Base-by-base conservation (phyloP, 192 early-diverging fungal species). In the Coemansia erecta region DNA sequence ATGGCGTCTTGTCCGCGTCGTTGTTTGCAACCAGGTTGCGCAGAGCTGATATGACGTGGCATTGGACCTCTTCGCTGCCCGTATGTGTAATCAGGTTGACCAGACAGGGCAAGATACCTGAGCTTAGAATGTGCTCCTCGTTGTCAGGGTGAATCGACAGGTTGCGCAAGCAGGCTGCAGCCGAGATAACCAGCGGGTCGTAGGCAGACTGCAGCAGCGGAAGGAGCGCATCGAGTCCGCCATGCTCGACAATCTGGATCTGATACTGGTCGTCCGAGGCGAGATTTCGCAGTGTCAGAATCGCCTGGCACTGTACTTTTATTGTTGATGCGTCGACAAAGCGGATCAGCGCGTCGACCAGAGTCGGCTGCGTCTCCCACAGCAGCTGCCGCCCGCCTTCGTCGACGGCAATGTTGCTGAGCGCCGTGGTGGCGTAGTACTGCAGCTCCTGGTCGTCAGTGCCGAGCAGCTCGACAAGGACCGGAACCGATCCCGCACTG, bases 321-420 rank as follows among this genome's bases (percentile, higher is more conserved):
- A 89, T 79, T 35, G 88, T 86, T 46, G 86, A 86, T 4, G 92
- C 85, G 53, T 88, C 84, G 67, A 92, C 85, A 35, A 94, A 81
- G 17, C 82, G 80, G 68, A 95, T 89, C 28, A 95, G 75, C 23
- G 83, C 84, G 57, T 87, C 86, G 22, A 92, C 85, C 8, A 95
- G 79, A 59, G 78, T 72, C 8, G 87, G 82, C 58, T 94, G 92
- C 8, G 89, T 82, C 28, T 85, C 82, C 28, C 87, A 85, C 47
- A 90, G 72, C 47, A 85, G 82, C 73, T 81, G 83, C 42, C 88
- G 81, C 59, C 85, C 84, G 39, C 68, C 65, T 14, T 77, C 84
- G 80, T 92, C 92, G 1, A 94, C 93, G 0, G 91, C 91, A 58
- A 95, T 90, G 67, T 94, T 93, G 66, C 88, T 89, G 21, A 95